Evolutionary conservation across 2,329 filamentous ascomycete genomes (phyloP).

Genomic region (Paraphoma chrysanthemicola): DNA sequence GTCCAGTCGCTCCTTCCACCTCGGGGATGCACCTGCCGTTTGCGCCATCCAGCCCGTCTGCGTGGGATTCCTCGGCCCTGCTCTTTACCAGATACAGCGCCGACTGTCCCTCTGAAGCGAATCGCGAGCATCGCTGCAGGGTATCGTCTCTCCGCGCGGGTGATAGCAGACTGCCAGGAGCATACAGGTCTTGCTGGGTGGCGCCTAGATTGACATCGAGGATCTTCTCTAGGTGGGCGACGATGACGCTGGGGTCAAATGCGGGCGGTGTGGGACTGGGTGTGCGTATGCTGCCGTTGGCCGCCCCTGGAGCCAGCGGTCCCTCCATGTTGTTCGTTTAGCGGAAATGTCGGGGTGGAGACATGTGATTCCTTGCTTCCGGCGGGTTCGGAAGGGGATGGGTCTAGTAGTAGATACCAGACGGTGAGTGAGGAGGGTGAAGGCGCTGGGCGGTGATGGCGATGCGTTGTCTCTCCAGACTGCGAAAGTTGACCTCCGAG

Average conservation of each 20-base stretch:
- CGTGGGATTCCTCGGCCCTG: conserved; percentile 57
- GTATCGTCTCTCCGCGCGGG: conserved; percentile 76
- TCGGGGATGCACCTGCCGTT: conserved; percentile 36
- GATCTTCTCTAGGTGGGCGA: conserved; percentile 57
- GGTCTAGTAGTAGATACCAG: conserved; percentile 6
- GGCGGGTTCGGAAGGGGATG: conserved; percentile 10
- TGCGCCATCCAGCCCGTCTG: conserved; percentile 38
- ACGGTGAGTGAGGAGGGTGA: conserved; percentile 11
- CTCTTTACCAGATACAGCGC: conserved; percentile 94
- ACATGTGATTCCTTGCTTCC: conserved; percentile 42
- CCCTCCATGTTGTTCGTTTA: conserved; percentile 49
- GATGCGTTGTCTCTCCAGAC: conserved; percentile 28
- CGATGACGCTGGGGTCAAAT: conserved; percentile 56
- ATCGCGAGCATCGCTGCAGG: conserved; percentile 83
- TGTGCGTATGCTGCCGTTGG: conserved; percentile 48
- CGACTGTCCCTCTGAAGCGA: conserved; percentile 85
- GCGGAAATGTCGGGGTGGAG: conserved; percentile 28
- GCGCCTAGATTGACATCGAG: conserved; percentile 58
- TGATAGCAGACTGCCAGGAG: conserved; percentile 82
- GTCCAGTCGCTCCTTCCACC: conserved; percentile 15
- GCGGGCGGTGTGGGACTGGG: conserved; percentile 47
- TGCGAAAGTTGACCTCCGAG: conserved; percentile 18
- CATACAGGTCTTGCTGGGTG: conserved; percentile 77
- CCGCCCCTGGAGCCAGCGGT: conserved; percentile 49
- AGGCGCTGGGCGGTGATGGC: conserved; percentile 24